Evolutionary conservation across 192 early-diverging fungal genomes (phyloP).

Genomic region (Linnemannia exigua): DNA sequence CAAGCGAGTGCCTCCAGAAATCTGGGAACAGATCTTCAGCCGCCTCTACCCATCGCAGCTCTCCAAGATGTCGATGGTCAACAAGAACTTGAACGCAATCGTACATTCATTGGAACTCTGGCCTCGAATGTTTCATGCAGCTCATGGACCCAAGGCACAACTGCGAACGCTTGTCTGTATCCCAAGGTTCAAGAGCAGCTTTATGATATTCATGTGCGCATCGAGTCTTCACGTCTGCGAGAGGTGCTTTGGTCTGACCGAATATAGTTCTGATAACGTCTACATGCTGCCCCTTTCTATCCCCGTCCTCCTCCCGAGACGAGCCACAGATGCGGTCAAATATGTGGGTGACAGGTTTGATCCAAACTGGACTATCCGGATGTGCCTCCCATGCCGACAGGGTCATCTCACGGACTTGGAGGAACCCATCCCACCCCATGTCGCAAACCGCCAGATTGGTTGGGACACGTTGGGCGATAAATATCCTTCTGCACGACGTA

Average conservation of each 20-base stretch:
- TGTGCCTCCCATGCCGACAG: conserved; percentile 27
- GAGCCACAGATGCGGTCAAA: neutral
- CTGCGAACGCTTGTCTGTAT: neutral
- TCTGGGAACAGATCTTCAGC: neutral
- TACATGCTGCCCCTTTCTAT: conserved; percentile 5
- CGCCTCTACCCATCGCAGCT: conserved; percentile 17
- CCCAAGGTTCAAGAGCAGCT: conserved; percentile 15
- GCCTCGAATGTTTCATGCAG: neutral
- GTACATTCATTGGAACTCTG: neutral
- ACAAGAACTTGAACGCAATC: conserved; percentile 5
- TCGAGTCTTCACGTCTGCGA: conserved; percentile 28
- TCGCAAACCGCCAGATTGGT: neutral
- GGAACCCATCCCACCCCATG: conserved; percentile 9
- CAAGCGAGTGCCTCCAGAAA: conserved; percentile 9
- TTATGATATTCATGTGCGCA: conserved; percentile 17
- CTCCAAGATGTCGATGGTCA: conserved; percentile 7
- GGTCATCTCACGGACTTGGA: neutral
- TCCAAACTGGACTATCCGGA: conserved; percentile 23
- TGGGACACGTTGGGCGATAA: neutral
- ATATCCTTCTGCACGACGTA: neutral
- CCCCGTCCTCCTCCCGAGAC: conserved; percentile 17
- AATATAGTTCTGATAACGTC: neutral
- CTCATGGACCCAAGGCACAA: conserved; percentile 1
- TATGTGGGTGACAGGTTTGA: conserved; percentile 22
- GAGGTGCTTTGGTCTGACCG: conserved; percentile 5